Base-by-base conservation (phyloP, 345 rosid species). In the Stellera chamaejasme region DNA sequence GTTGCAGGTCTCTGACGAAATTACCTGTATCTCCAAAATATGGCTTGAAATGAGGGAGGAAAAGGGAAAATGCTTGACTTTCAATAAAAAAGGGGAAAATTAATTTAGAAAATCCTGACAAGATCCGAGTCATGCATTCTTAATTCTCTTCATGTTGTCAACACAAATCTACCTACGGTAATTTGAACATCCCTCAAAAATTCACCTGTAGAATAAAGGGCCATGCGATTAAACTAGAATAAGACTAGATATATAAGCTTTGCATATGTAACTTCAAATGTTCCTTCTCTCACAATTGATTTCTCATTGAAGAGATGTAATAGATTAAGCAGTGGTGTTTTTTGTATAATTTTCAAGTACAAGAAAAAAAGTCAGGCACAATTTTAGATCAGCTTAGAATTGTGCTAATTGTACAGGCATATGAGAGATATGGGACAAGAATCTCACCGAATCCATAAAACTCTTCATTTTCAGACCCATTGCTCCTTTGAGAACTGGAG, bases 381-480 rank as follows among this genome's bases (percentile, higher is more conserved):
- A 5, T 32, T 15, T 15, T 25, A 49, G 7, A 15, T 49, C 13
- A 49, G 10, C 28, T 49, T n/a, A 19, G 10, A 5, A 15, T 49
- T 49, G 12, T 19, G 16, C 27, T 11, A 16, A 49, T 19, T 19
- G 23, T 19, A 19, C 23, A 19, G 39, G 9, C 7, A 32, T 8
- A 32, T 32, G 39, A 32, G 39, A 32, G 9, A 5, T 8, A 32
- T 32, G 39, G 51, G 26, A 64, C 32, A 16, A 43, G 52, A 32
- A 15, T 54, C 13, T 79, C 88, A 88, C 99, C 99, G 52, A 93
- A 69, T 74, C 99, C 97, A 65, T 86, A 93, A 66, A 93, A 93
- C 57, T 84, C 89, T 68, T 90, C 90, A 19, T 73, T 76, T 67
- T 67, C 68, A 8, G 59, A 58, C 23, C 58, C 64, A 26, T 63